Evolutionary conservation across 495 filamentous ascomycete species (phyloP).

Genomic region (Chaetomium tenue): DNA sequence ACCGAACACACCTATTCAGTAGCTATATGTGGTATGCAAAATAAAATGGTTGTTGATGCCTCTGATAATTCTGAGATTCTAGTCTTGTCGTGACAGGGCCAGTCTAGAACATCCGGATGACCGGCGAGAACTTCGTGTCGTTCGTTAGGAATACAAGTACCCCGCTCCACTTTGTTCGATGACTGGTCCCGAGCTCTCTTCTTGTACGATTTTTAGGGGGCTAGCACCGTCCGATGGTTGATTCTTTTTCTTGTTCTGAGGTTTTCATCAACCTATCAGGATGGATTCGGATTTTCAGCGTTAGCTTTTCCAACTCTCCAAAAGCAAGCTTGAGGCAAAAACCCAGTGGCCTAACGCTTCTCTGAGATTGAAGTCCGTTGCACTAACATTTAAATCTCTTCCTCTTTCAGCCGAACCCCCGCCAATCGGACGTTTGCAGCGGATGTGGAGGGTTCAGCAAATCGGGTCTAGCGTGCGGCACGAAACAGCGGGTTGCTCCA

Average conservation of each 20-base stretch:
- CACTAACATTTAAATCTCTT: conserved; percentile 34
- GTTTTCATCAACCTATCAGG: too few species aligned
- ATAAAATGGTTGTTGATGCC: too few species aligned
- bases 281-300: too few species aligned
- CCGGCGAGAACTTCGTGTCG: not conserved
- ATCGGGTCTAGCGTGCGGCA: conserved; percentile 18
- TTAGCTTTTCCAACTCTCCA: not conserved
- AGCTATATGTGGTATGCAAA: not conserved
- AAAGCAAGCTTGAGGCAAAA: not conserved
- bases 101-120: conserved; percentile 1
- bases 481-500: conserved; percentile 5
- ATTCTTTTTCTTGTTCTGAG: too few species aligned
- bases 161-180: too few species aligned
- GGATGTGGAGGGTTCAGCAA: not conserved
- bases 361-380: not conserved
- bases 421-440: conserved; percentile 20
- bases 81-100: not conserved
- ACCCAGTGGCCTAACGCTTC: not conserved
- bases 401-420: conserved; percentile 5
- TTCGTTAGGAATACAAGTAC: not conserved
- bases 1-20: not conserved
- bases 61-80: not conserved
- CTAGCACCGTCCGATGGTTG: too few species aligned
- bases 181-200: too few species aligned
- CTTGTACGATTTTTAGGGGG: too few species aligned